Percentiles rank a stretch among this genome's conserved stretches.
These are phyloP conservation scores for Phytophthora ramorum DNA, from an alignment of 352 stramenopile genomes.

Conservation along the genomic window DNA sequence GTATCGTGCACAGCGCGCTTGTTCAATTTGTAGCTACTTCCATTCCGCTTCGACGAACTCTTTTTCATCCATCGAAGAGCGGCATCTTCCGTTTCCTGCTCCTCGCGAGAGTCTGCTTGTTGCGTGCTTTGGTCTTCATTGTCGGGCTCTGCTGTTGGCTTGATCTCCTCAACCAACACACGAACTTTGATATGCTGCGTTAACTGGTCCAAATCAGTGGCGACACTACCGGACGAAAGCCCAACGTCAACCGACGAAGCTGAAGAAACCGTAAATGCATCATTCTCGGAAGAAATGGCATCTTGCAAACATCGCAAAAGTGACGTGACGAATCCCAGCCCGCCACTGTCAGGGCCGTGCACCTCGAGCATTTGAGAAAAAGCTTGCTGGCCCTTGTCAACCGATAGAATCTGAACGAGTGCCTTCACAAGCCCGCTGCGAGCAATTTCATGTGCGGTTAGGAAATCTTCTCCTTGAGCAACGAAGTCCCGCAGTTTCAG, in stretches of 20 bases:
- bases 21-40: slow-evolving; percentile 42
- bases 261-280: slow-evolving; percentile 51
- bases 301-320: slow-evolving; percentile 61
- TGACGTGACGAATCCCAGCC: slow-evolving; percentile 30
- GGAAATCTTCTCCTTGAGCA: slow-evolving; percentile 31
- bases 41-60: slow-evolving; percentile 23
- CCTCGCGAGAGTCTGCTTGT: slow-evolving; percentile 17
- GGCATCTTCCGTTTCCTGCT: slow-evolving; percentile 13
- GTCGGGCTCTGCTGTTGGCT: slow-evolving; percentile 25
- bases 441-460: slow-evolving; percentile 71
- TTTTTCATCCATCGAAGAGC: slow-evolving; percentile 39
- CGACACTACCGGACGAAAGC: slow-evolving; percentile 44
- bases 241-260: slow-evolving; percentile 9
- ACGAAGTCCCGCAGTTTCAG: slow-evolving; percentile 35
- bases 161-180: slow-evolving; percentile 62
- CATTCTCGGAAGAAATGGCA: slow-evolving; percentile 69
- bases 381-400: slow-evolving; percentile 31
- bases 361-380: slow-evolving; percentile 49
- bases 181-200: slow-evolving; percentile 79
- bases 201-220: slow-evolving; percentile 66
- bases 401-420: slow-evolving; percentile 45
- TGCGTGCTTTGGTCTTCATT: slow-evolving; percentile 28
- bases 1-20: slow-evolving; percentile 63
- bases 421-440: slow-evolving; percentile 59
- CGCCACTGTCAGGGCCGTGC: slow-evolving; percentile 7